These are phyloP conservation scores for Lycium ferocissimum DNA, from an alignment of 257 asterid genomes.

Conservation along the genomic window DNA sequence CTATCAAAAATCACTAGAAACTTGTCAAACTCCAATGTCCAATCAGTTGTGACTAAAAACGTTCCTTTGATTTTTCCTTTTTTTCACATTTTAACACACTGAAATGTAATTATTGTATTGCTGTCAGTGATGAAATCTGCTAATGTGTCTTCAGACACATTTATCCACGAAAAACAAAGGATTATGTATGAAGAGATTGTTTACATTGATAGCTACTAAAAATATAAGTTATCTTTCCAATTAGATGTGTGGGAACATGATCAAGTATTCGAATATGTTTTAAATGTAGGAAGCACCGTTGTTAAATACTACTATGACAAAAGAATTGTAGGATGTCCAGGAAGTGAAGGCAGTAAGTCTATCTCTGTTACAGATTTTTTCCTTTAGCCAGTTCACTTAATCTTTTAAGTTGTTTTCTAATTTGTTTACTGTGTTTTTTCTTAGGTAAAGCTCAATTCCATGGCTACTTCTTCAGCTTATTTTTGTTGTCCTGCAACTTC, in stretches of 20 bases:
- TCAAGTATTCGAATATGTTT: slow-evolving; percentile 2
- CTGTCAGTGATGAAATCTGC: too few relatives aligned
- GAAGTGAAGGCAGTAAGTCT: slow-evolving; percentile 83
- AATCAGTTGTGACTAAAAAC: too few relatives aligned
- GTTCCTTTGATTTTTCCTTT: too few relatives aligned
- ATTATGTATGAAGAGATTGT: neutral
- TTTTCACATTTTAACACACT: too few relatives aligned
- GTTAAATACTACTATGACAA: slow-evolving; percentile 68
- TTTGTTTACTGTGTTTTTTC: neutral
- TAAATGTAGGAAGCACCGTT: slow-evolving; percentile 81
- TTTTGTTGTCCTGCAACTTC: slow-evolving; percentile 59
- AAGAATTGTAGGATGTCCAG: slow-evolving; percentile 97
- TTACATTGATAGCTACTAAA: neutral
- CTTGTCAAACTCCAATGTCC: too few relatives aligned
- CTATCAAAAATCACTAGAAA: too few relatives aligned
- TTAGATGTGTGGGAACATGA: slow-evolving; percentile 15
- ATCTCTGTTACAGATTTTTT: slow-evolving; percentile 27
- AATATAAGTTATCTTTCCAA: neutral
- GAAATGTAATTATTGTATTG: too few relatives aligned
- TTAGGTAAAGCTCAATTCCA: slow-evolving; percentile 18
- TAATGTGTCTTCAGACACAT: neutral
- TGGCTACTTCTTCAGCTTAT: slow-evolving; percentile 66
- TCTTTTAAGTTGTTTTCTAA: slow-evolving; percentile 7
- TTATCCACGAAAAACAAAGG: neutral
- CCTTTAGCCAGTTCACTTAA: slow-evolving; percentile 18